Evolutionary conservation across 768 basidiomycete genomes (phyloP).

Genomic region (Tylopilus intermedius): DNA sequence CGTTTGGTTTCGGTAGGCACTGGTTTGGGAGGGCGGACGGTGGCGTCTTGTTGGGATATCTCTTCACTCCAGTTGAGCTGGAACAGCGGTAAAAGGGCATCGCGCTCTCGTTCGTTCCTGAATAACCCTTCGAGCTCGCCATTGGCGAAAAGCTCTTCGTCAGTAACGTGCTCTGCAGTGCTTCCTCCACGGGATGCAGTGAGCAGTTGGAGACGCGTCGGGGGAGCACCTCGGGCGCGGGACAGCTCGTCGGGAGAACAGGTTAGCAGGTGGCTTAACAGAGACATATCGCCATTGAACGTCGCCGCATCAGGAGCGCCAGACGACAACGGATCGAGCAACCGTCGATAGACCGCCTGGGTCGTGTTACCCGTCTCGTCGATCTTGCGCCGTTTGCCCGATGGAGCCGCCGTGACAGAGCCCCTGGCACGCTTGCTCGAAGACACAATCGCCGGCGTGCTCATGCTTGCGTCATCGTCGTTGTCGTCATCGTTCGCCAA

Average conservation of each 20-base stretch:
- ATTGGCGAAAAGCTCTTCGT: conserved; percentile 68
- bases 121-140: conserved; percentile 64
- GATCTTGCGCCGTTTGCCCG: conserved; percentile 31
- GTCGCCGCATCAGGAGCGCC: conserved; percentile 13
- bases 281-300: conserved; percentile 22
- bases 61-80: conserved; percentile 35
- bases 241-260: conserved; percentile 31
- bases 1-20: conserved; percentile 22
- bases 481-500: conserved; percentile 30
- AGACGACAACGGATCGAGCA: conserved; percentile 53
- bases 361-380: conserved; percentile 28
- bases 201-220: conserved; percentile 66
- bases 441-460: conserved; percentile 10
- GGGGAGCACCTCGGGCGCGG: conserved; percentile 30
- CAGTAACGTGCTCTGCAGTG: conserved; percentile 35
- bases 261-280: conserved; percentile 54
- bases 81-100: conserved; percentile 35
- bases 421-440: neutral
- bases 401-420: conserved; percentile 4
- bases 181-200: conserved; percentile 54
- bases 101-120: conserved; percentile 48
- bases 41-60: conserved; percentile 23
- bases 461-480: conserved; percentile 16
- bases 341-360: conserved; percentile 47
- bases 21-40: neutral